These are phyloP conservation scores for Lichtheimia hyalospora DNA, from an alignment of 371 early-diverging fungal species.

Conservation along the genomic window DNA sequence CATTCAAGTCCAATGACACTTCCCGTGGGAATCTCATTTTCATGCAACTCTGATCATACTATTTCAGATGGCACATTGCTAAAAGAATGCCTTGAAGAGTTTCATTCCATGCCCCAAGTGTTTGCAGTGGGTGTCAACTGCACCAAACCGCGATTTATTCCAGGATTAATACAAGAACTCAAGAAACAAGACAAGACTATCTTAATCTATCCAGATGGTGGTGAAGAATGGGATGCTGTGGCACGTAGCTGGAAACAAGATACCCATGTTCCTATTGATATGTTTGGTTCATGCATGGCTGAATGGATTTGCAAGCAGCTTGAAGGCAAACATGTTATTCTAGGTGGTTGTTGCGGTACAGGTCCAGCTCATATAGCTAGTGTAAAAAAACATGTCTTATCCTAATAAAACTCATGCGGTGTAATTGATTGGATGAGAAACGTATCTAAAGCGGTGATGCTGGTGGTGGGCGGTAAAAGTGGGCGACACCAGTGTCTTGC, in stretches of 20 bases:
- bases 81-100: conserved; percentile 13
- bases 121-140: conserved; percentile 61
- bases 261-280: conserved; percentile 20
- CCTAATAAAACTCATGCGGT: too few species aligned
- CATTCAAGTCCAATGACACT: neutral
- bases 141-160: conserved; percentile 45
- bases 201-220: conserved; percentile 48
- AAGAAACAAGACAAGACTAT: conserved; percentile 19
- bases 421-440: too few species aligned
- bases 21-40: conserved; percentile 41
- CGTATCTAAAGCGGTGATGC: too few species aligned
- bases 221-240: conserved; percentile 42
- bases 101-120: conserved; percentile 22
- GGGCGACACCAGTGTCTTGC: too few species aligned
- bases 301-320: conserved; percentile 12
- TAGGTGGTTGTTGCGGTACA: conserved; percentile 56
- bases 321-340: conserved; percentile 27
- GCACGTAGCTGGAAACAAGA: conserved; percentile 28
- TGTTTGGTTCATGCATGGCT: conserved; percentile 30
- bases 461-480: too few species aligned
- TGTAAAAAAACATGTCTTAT: neutral
- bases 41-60: conserved; percentile 35
- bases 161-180: conserved; percentile 13
- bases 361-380: conserved; percentile 33
- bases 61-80: conserved; percentile 45